These are phyloP conservation scores for Syncephalastrum sp. DNA, from an alignment of 371 early-diverging fungal species.

Conservation along the genomic window DNA sequence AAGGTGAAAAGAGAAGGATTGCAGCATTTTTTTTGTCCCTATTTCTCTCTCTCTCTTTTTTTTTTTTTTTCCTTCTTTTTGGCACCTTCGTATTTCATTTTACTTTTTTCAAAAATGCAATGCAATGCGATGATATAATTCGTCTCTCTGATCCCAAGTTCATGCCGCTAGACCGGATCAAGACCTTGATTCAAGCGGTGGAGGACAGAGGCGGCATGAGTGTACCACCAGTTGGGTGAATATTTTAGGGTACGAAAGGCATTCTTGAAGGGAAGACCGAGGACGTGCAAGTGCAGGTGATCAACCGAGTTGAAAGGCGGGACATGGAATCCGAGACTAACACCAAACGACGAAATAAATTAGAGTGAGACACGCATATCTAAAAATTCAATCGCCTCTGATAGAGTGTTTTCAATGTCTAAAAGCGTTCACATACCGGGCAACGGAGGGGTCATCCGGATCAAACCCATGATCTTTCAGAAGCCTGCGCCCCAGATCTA, in stretches of 20 bases:
- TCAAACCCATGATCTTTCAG: constrained; percentile 40
- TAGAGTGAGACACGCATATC: neutral
- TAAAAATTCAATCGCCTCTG: neutral
- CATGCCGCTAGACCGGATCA: constrained; percentile 3
- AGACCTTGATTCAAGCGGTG: constrained; percentile 9
- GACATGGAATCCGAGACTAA: constrained; percentile 64
- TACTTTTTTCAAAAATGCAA: too few species aligned
- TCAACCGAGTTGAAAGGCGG: constrained; percentile 64
- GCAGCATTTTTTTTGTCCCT: too few species aligned
- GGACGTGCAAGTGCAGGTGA: constrained; percentile 63
- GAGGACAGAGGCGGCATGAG: constrained; percentile 20
- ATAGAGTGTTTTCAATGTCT: neutral
- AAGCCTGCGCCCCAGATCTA: constrained; percentile 31
- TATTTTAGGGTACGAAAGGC: constrained; percentile 26
- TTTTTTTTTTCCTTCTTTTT: too few species aligned
- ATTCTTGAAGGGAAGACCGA: constrained; percentile 52
- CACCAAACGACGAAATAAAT: neutral
- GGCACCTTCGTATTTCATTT: too few species aligned
- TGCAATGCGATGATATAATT: too few species aligned
- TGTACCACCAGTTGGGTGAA: constrained; percentile 29
- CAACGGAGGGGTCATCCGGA: constrained; percentile 13
- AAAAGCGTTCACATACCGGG: too few species aligned
- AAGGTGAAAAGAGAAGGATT: too few species aligned
- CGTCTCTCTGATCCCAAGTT: too few species aligned
- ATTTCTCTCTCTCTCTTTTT: too few species aligned